A percentile compares a stretch with the other conserved stretches of the same genome.
Evolutionary conservation across 2,329 filamentous ascomycete species (phyloP).

Genomic region (Epichloe coenophiala): DNA sequence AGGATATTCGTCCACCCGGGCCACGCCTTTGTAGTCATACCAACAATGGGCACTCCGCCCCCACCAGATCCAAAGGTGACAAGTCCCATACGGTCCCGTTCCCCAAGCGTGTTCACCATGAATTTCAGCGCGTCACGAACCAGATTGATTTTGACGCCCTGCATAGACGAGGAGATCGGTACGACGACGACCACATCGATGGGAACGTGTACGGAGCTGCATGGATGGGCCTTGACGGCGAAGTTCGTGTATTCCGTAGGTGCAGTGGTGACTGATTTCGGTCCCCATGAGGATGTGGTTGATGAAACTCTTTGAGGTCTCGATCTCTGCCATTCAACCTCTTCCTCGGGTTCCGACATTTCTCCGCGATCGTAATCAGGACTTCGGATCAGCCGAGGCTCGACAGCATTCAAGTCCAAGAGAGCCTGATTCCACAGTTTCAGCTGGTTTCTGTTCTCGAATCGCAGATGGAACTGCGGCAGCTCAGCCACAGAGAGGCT

Average conservation of each 20-base stretch:
- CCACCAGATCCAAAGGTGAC: conserved; percentile 94
- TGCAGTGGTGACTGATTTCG: conserved; percentile 72
- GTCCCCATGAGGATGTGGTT: conserved; percentile 67
- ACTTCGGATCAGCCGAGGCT: conserved; percentile 48
- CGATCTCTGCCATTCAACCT: conserved; percentile 59
- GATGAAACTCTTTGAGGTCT: conserved; percentile 64
- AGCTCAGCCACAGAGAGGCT: conserved; percentile 85
- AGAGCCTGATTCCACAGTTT: conserved; percentile 86
- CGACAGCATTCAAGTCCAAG: conserved; percentile 65
- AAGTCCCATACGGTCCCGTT: conserved; percentile 89
- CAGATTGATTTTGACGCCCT: conserved; percentile 95
- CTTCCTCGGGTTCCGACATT: conserved; percentile 73
- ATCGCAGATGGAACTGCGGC: conserved; percentile 86
- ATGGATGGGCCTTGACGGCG: conserved; percentile 33
- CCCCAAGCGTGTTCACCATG: conserved; percentile 77
- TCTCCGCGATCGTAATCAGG: conserved; percentile 69
- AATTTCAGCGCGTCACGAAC: conserved; percentile 86
- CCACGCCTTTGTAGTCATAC: conserved; percentile 96
- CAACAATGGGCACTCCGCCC: conserved; percentile 88
- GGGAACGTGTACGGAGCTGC: conserved; percentile 62
- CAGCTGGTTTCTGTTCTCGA: conserved; percentile 69
- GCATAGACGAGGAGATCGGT: conserved; percentile 95
- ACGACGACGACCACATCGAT: conserved; percentile 94
- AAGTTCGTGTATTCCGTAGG: conserved; percentile 84
- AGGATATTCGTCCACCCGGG: conserved; percentile 79